Conservation (phyloP, 116 monocot genomes). For the Papilionanthe hybrid region DNA sequence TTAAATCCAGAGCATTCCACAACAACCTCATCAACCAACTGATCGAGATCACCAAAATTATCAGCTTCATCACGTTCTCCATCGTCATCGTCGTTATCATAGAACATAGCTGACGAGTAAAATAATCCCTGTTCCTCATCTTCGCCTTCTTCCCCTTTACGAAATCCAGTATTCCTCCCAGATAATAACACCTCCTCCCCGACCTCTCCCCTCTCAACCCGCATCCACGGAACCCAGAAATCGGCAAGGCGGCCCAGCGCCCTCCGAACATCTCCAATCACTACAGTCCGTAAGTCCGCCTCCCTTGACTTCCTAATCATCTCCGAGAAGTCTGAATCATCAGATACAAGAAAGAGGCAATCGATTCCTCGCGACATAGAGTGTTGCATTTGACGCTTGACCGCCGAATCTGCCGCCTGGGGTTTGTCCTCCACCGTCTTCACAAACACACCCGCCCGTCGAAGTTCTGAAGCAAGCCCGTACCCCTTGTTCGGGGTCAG, state of each 20-base stretch:
- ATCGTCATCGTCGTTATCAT: slow-evolving; percentile 11
- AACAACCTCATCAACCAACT: slow-evolving; percentile 42
- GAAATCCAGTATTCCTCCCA: slow-evolving; percentile 8
- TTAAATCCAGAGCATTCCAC: slow-evolving; percentile 7
- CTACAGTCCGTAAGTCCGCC: slow-evolving; percentile 66
- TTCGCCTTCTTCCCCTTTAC: slow-evolving; percentile 12
- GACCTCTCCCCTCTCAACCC: slow-evolving; percentile 79
- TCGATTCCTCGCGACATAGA: slow-evolving; percentile 69
- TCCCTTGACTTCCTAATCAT: slow-evolving; percentile 63
- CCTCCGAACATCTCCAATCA: slow-evolving; percentile 60
- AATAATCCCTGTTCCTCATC: slow-evolving; percentile 7
- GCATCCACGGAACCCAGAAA: slow-evolving; percentile 79
- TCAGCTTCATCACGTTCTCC: slow-evolving; percentile 3
- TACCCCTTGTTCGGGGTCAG: slow-evolving; percentile 61
- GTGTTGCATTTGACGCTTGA: slow-evolving; percentile 80
- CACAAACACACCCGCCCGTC: slow-evolving; percentile 78
- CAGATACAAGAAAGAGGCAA: slow-evolving; percentile 83
- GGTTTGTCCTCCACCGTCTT: slow-evolving; percentile 82
- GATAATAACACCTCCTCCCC: slow-evolving; percentile 34
- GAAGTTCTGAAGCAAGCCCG: slow-evolving; percentile 84
- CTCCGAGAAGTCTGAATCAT: slow-evolving; percentile 83
- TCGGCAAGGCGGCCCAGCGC: slow-evolving; percentile 62
- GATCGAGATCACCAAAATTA: slow-evolving; percentile 23
- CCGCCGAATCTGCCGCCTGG: slow-evolving; percentile 80
- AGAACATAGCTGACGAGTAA: slow-evolving; percentile 5